Evolutionary conservation across 2,329 filamentous ascomycete species (phyloP).

Genomic region (Achaetomium macrosporum): DNA sequence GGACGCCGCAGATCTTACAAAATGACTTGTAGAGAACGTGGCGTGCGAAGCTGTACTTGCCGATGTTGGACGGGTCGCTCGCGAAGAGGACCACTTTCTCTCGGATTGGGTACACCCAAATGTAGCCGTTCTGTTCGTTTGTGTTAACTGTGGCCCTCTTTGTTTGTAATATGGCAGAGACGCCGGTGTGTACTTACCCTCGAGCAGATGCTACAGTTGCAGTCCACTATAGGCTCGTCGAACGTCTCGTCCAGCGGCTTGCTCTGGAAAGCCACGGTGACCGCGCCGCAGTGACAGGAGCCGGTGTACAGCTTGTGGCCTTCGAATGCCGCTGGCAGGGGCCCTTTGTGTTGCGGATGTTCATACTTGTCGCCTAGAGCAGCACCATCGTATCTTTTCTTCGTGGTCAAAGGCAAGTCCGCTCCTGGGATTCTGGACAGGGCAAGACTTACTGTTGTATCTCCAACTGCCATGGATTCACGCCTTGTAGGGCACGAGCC

Average conservation of each 20-base stretch:
- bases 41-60: background rate
- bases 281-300: constrained; percentile 47
- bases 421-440: background rate
- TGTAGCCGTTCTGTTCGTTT: background rate
- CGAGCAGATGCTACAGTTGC: constrained; percentile 47
- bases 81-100: background rate
- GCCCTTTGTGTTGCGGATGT: constrained; percentile 34
- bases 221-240: constrained; percentile 32
- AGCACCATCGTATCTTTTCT: constrained; percentile 35
- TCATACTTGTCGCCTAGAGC: constrained; percentile 30
- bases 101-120: background rate
- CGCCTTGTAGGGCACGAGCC: background rate
- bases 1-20: background rate
- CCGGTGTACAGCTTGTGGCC: constrained; percentile 40
- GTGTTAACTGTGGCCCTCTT: background rate
- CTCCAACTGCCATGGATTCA: background rate
- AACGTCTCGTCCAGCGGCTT: constrained; percentile 32
- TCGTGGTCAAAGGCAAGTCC: background rate
- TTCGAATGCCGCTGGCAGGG: constrained; percentile 34
- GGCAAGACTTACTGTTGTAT: background rate
- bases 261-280: constrained; percentile 37
- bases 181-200: constrained; percentile 27
- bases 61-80: background rate
- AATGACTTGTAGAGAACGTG: background rate
- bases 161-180: background rate